These are phyloP conservation scores for Gloeostereum incarnatum DNA, from an alignment of 768 basidiomycete genomes.

Conservation along the genomic window DNA sequence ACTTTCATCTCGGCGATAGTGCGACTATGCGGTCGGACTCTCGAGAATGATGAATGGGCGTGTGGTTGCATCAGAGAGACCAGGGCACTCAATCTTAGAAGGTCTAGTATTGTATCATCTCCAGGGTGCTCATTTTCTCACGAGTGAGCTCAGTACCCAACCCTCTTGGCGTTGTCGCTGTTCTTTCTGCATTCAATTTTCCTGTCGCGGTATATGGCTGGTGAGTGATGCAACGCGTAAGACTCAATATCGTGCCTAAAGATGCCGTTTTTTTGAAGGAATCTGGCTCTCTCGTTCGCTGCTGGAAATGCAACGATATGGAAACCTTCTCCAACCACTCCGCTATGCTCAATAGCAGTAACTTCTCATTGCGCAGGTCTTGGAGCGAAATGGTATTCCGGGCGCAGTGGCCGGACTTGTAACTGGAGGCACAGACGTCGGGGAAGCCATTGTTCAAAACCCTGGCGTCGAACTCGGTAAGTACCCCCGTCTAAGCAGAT, in stretches of 20 bases:
- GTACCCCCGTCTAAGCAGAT: conserved; percentile 3
- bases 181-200: conserved; percentile 94
- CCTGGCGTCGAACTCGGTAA: conserved; percentile 70
- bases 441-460: conserved; percentile 71
- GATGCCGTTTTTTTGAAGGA: conserved; percentile 43
- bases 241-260: background rate
- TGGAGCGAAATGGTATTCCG: conserved; percentile 76
- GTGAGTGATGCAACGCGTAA: conserved; percentile 23
- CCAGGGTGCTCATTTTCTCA: conserved; percentile 8
- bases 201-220: conserved; percentile 92
- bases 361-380: conserved; percentile 68
- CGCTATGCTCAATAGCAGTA: conserved; percentile 85
- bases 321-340: conserved; percentile 90
- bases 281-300: conserved; percentile 78
- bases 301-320: conserved; percentile 91
- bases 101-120: conserved; percentile 27
- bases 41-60: conserved; percentile 93
- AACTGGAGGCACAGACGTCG: conserved; percentile 74
- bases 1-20: conserved; percentile 34
- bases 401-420: conserved; percentile 80
- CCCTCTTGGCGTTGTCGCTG: conserved; percentile 63
- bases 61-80: conserved; percentile 80
- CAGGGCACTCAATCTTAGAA: conserved; percentile 87
- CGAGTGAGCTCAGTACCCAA: conserved; percentile 62
- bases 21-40: conserved; percentile 89